Evolutionary conservation across 768 basidiomycete genomes (phyloP), one percentile per base, ranked within the genome.

Genomic region (Collybia sordida): DNA sequence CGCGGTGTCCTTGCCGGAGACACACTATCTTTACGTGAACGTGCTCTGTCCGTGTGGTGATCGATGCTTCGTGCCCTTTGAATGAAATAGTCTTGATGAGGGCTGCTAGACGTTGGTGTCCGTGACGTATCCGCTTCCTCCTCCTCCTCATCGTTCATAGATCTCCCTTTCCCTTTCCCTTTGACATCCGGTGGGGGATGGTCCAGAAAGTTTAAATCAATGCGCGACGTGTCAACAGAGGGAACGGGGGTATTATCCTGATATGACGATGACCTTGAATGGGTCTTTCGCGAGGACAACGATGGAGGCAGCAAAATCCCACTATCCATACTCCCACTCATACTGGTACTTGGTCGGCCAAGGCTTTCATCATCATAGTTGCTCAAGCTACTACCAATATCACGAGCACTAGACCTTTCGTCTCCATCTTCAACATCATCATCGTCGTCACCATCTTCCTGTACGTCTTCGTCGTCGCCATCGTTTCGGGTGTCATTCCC

Each of bases 401-500:
- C 47, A 35, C n/a, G 43, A n/a, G 38, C 43, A 42, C 21, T 28
- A 14, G 36, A 49, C 42, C 18, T 18, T 48, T 45, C 51, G 44
- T 21, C 42, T 45, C 42, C 44, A 18, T 51, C 23, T 35, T 45
- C 49, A 17, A 51, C 55, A 19, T 53, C 43, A 14, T 55, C 53
- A 19, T 50, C 60, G 44, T 42, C 56, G 24, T 31, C 45, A 15
- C 59, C 58, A 27, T 60, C 63, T 1, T 52, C 50, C 12, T 64
- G 56, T 31, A 62, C 70, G 36, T 69, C 23, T 41, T 63, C 50
- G 53, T 71, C 73, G 28, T 66, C 59, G 12, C 59, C 59, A 4
- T 62, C 71, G 2, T 65, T 67, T 25, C 61, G 60, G n/a, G 68
- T 70, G 3, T 67, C 72, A 65, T 66, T 27, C 66, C 69, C 24